Conservation (phyloP, 306 rosid species). For the Mimosa bimucronata region DNA sequence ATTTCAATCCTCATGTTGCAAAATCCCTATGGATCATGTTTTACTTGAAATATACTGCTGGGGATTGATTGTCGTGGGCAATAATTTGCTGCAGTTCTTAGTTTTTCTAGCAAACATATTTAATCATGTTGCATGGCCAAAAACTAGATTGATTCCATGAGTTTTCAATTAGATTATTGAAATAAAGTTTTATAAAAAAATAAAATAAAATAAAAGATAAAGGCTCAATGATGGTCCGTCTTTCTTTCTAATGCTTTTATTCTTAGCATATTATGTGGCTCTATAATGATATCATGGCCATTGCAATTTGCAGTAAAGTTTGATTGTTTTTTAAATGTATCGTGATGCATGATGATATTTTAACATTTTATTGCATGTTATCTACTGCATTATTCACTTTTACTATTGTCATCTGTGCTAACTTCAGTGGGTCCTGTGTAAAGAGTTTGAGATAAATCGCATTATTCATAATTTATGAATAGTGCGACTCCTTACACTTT, state of each 20-base stretch:
- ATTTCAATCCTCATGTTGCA: neutral
- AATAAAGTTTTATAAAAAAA: neutral
- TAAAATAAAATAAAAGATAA: too few relatives aligned
- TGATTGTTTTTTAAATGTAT: neutral
- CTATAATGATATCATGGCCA: neutral
- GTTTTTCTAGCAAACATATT: constrained; percentile 19
- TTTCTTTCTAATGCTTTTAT: neutral
- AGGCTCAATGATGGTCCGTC: neutral
- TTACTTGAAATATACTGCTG: neutral
- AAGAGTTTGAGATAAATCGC: neutral
- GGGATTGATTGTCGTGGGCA: neutral
- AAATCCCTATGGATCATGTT: constrained; percentile 2
- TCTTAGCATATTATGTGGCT: neutral
- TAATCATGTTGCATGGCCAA: constrained; percentile 12
- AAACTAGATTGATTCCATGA: neutral
- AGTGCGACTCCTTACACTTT: neutral
- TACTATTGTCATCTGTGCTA: neutral
- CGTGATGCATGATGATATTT: neutral
- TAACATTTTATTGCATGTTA: neutral
- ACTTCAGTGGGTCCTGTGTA: neutral
- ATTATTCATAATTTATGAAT: neutral
- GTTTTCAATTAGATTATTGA: constrained; percentile 19
- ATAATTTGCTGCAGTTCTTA: neutral
- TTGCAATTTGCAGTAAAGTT: constrained; percentile 16
- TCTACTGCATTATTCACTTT: constrained; percentile 25